Conservation (phyloP, 441 rosid genomes). For the Rhodomyrtus psidioides region DNA sequence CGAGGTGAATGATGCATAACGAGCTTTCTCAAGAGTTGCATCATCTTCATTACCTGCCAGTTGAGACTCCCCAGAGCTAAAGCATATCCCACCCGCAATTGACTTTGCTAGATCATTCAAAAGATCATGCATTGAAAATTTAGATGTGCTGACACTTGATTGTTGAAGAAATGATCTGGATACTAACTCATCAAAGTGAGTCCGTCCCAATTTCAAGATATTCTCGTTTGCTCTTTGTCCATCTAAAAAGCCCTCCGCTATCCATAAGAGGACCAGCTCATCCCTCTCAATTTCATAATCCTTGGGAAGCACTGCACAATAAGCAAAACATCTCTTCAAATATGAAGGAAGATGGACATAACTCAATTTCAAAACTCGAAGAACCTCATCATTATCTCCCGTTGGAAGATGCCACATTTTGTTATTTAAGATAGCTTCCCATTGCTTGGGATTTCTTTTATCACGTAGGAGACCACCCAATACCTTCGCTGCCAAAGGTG, state of each 20-base stretch:
- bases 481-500: not conserved
- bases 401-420: fast-evolving
- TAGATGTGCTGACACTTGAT: not conserved
- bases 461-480: not conserved
- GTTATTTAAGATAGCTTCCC: not conserved
- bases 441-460: not conserved
- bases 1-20: not conserved
- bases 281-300: not conserved
- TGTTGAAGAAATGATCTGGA: not conserved
- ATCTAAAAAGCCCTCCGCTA: not conserved
- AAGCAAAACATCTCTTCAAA: not conserved
- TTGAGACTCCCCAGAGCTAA: not conserved
- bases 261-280: not conserved
- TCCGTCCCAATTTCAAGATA: not conserved
- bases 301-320: not conserved
- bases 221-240: not conserved
- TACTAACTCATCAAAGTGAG: not conserved
- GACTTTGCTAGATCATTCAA: not conserved
- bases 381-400: not conserved
- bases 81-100: not conserved
- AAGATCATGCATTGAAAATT: not conserved
- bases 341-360: not conserved
- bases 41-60: fast-evolving
- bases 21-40: not conserved
- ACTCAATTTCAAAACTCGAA: not conserved